Base-by-base conservation (phyloP, 192 early-diverging fungal species). In the Linnemannia hyalina region DNA sequence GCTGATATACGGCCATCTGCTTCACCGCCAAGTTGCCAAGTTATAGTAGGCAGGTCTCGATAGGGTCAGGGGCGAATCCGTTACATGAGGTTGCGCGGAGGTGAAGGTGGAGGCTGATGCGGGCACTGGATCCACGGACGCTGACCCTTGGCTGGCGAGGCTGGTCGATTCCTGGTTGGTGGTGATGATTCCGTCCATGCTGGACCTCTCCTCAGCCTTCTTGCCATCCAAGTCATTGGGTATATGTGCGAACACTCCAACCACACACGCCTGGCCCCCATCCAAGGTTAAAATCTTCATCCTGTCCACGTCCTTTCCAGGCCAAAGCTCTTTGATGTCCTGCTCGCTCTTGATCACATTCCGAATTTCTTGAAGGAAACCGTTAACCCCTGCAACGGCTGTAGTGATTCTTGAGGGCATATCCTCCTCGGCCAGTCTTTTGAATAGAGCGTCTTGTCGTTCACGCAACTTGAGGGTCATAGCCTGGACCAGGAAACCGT, bases 271-370 rank as follows among this genome's bases (percentile, higher is more conserved):
- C 15, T 74, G 73, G 8, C 73, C 79, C 16, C 57, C 79, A 69
- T 80, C 79, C 8, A 80, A 47, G 4, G 79, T 74, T 1, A 80
- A 46, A 46, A 74, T 69, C 79, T 75, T 75, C 60, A 75, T 75
- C 7, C 42, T 26, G 13, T 23, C 6, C 16, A 54, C 22, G 38
- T 79, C n/a, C 22, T 42, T 68, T 29, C 55, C 73, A n/a, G 73
- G 79, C 73, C 65, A 80, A 29, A 80, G 46, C 29, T 40, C 32
- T 8, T 13, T 73, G 16, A 75, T 40, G 9, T 69, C 79, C 13
- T 80, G 63, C 73, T 81, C 52, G 60, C 5, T 69, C 35, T 23
- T 35, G 36, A 81, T 36, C 10, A 81, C 63, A n/a, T 81, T 40
- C 22, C 73, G 73, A 20, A 75, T 81, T n/a, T 70, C 80, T 0